Conservation (phyloP, 2,329 filamentous ascomycete genomes). For the Mariannaea sp. region DNA sequence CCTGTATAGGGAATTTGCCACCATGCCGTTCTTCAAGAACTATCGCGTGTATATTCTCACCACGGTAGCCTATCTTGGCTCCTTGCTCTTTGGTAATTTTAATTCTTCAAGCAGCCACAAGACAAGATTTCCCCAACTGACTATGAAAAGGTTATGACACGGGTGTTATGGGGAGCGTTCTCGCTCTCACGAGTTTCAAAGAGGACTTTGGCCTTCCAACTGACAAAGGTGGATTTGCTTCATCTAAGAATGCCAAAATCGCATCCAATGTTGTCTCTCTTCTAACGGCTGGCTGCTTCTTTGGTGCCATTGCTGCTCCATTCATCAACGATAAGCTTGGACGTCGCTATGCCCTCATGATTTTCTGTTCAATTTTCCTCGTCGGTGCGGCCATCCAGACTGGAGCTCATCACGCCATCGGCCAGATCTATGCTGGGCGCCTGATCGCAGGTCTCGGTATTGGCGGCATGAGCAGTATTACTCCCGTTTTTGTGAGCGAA, state of each 20-base stretch:
- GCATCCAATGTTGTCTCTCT: constrained; percentile 27
- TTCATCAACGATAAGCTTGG: constrained; percentile 27
- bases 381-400: constrained; percentile 27
- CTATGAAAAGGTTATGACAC: neutral
- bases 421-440: constrained; percentile 32
- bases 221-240: constrained; percentile 19
- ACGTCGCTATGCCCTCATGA: constrained; percentile 26
- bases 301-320: constrained; percentile 29
- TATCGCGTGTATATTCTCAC: constrained; percentile 19
- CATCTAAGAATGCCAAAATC: constrained; percentile 19
- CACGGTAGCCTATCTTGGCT: constrained; percentile 15
- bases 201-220: constrained; percentile 24
- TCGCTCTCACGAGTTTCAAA: constrained; percentile 25
- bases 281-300: constrained; percentile 31
- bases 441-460: constrained; percentile 33
- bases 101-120: too few species aligned
- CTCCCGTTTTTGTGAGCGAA: constrained; percentile 32
- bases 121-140: neutral
- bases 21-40: constrained; percentile 12
- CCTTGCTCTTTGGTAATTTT: constrained; percentile 15
- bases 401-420: constrained; percentile 23
- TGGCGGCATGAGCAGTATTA: constrained; percentile 34
- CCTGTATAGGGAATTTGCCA: neutral
- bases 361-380: constrained; percentile 28
- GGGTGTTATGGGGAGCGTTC: constrained; percentile 20